phyloP scores from a whole-genome alignment of 73 alveolate genomes.

The Paramecium tetraurelia region DNA sequence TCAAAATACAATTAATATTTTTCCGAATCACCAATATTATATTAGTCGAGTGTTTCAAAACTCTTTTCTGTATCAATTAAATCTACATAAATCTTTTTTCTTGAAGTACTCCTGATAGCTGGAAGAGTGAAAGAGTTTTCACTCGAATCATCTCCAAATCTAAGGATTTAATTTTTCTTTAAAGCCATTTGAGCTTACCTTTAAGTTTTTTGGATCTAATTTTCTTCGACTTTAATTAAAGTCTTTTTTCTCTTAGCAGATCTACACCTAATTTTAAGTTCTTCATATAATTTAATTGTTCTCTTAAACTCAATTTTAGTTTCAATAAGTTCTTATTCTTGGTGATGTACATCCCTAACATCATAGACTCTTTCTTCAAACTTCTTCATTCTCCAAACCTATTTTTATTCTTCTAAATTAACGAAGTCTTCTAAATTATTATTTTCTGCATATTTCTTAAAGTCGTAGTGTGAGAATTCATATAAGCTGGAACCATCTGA shows the following conservation, averaged over 20 bases:
- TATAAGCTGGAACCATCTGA: slow-evolving; percentile 16
- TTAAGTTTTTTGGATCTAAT: neutral
- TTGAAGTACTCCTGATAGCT: neutral
- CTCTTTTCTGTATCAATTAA: slow-evolving; percentile 32
- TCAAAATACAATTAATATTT: slow-evolving; percentile 3
- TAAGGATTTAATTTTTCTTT: neutral
- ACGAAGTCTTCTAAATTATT: neutral
- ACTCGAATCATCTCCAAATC: neutral
- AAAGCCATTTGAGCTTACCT: neutral
- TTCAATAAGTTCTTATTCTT: neutral
- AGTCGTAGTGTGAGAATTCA: slow-evolving; percentile 26
- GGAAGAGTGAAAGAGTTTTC: slow-evolving; percentile 20
- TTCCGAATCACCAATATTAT: neutral
- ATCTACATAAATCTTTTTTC: neutral
- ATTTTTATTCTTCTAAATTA: neutral
- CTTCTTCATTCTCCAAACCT: neutral
- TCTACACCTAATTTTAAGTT: neutral
- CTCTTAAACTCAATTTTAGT: neutral
- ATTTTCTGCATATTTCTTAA: neutral
- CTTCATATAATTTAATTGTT: slow-evolving; percentile 20
- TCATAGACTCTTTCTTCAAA: neutral
- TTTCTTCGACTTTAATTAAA: neutral
- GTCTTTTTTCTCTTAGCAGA: slow-evolving; percentile 1
- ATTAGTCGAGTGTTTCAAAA: neutral
- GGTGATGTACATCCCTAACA: neutral